Percentiles rank a stretch among this genome's conserved stretches.
Evolutionary conservation across 345 rosid genomes (phyloP).

Genomic region (Psidium guajava): DNA sequence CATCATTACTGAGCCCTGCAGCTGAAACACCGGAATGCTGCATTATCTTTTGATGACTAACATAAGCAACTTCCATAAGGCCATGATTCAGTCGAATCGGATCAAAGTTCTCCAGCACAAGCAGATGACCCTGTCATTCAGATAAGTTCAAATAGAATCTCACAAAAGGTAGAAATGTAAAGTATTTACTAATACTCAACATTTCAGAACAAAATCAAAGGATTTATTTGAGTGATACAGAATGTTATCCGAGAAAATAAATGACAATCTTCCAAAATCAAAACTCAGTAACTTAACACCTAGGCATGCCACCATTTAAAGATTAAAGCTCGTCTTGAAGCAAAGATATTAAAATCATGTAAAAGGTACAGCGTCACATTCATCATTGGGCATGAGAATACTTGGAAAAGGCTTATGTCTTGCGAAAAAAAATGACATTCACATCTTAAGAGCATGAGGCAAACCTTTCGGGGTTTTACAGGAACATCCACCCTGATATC

Average conservation of each 20-base stretch:
- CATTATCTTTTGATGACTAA: slow-evolving; percentile 25
- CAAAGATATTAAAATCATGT: neutral
- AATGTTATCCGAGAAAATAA: neutral
- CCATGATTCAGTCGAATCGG: slow-evolving; percentile 65
- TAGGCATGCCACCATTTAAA: neutral
- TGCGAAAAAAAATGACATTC: neutral
- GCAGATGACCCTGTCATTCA: slow-evolving; percentile 66
- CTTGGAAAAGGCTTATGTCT: neutral
- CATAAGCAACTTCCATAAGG: slow-evolving; percentile 74
- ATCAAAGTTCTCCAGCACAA: slow-evolving; percentile 64
- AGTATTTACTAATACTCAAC: neutral
- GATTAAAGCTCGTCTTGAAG: neutral
- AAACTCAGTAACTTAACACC: neutral
- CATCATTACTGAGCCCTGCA: slow-evolving; percentile 25
- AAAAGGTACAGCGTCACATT: neutral
- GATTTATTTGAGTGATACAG: neutral
- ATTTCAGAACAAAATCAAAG: neutral
- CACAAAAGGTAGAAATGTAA: neutral
- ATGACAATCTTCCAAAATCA: neutral
- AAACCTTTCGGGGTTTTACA: slow-evolving; percentile 85
- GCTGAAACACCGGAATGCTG: slow-evolving; percentile 6
- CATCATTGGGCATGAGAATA: neutral
- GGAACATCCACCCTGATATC: slow-evolving; percentile 36
- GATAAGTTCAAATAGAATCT: neutral
- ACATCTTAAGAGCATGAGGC: neutral